A percentile compares a stretch with the other conserved stretches of the same genome.
Evolutionary conservation across 2,329 filamentous ascomycete genomes (phyloP).

Genomic region (Penicillium fuscoglaucum): DNA sequence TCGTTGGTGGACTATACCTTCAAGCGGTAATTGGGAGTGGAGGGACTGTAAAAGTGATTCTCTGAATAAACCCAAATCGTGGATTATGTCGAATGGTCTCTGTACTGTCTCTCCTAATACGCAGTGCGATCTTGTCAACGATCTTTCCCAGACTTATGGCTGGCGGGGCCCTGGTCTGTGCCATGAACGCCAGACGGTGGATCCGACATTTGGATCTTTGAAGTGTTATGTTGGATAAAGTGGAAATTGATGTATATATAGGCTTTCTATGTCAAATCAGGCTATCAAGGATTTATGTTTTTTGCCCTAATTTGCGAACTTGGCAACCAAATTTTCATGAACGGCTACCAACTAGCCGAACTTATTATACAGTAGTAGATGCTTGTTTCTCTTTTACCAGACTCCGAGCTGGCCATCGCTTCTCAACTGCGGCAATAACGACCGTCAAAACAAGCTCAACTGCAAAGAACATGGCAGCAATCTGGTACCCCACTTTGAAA

Average conservation of each 20-base stretch:
- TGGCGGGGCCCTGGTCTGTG: neutral
- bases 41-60: neutral
- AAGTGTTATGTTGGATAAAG: conserved; percentile 9
- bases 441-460: neutral
- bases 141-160: conserved; percentile 8
- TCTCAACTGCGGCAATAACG: neutral
- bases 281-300: fast-evolving
- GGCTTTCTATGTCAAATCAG: neutral
- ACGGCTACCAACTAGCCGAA: neutral
- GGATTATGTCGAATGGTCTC: conserved; percentile 6
- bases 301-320: neutral
- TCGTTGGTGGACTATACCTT: neutral
- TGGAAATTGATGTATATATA: neutral
- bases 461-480: neutral
- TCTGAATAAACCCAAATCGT: neutral
- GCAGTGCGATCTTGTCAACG: neutral
- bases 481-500: neutral
- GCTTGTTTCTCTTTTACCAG: neutral
- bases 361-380: neutral
- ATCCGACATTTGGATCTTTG: conserved; percentile 5
- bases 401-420: neutral
- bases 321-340: neutral
- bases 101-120: conserved; percentile 1
- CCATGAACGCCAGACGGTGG: neutral
- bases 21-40: neutral